Evolutionary conservation across 192 early-diverging fungal genomes (phyloP), one percentile per base, ranked within the genome.

Genomic region (Podila verticillata): DNA sequence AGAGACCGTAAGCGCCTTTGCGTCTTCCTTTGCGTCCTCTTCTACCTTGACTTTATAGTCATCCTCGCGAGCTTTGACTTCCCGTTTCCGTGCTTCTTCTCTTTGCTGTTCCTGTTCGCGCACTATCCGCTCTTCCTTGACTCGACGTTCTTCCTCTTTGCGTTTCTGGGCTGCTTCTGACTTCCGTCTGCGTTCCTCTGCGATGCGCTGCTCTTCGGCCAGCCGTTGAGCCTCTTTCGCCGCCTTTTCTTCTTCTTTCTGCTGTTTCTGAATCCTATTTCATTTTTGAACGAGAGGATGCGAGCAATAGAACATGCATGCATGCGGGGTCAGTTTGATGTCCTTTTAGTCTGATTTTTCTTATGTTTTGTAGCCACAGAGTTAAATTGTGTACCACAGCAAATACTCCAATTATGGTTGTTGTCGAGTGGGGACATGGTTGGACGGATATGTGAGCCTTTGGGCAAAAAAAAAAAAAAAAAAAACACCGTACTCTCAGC

Each of bases 211-310:
- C 75, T 89, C 71, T 54, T 83, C 82, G 70, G 89, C 87, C 17
- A 83, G 35, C 1, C 85, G 73, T 63, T 88, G 84, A 17, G 84
- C 86, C 49, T 92, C 93, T 64, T 87, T 83, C 22, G 84, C 83
- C 60, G 82, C 83, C 56, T 85, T 75, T 77, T 94, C 92, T 63
- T 91, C 87, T 64, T 92, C 89, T 80, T 86, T 91, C 82, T 93
- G 91, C 66, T 91, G 87, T 61, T 93, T 93, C 30, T 85, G 62
- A 36, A 85, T 82, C 32, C 92, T 95, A 81, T 66, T 61, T 10
- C 61, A 48, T 7, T 39, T n/a, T 26, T 26, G 4, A 63, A 70
- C 35, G 3, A n/a, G 66, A 67, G 48, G 26, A 54, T 39, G 28
- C 24, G 28, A 13, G 28, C 26, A 12, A 44, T 44, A 30, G 31